Conservation (phyloP, 495 filamentous ascomycete genomes). For the Pseudoneurospora amorphoporcata region DNA sequence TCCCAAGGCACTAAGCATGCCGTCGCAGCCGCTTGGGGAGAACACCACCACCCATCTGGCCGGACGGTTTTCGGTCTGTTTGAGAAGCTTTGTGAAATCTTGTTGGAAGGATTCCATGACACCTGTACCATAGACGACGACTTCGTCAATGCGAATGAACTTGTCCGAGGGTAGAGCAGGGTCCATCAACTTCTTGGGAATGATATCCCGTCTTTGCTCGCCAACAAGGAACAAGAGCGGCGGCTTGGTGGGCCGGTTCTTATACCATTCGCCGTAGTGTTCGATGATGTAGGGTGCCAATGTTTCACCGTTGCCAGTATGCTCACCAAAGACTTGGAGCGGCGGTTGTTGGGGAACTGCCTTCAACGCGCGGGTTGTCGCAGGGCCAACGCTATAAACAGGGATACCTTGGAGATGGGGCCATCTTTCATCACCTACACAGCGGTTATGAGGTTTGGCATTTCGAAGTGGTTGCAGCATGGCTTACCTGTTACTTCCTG, state of each 20-base stretch:
- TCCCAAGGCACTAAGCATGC: conserved; percentile 60
- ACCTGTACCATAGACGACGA: conserved; percentile 76
- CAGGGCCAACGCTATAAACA: conserved; percentile 87
- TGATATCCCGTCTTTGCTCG: conserved; percentile 76
- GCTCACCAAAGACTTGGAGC: conserved; percentile 57
- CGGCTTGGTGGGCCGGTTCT: conserved; percentile 34
- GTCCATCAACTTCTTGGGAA: conserved; percentile 65
- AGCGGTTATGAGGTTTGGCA: background rate
- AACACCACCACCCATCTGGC: conserved; percentile 84
- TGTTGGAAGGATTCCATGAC: conserved; percentile 64
- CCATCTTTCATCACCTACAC: conserved; percentile 23
- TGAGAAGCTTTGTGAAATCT: conserved; percentile 44
- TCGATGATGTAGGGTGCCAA: conserved; percentile 67
- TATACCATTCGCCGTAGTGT: conserved; percentile 48
- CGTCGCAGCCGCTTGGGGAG: conserved; percentile 78
- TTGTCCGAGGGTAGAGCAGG: conserved; percentile 25
- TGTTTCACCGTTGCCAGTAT: conserved; percentile 72
- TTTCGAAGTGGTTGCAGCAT: conserved; percentile 5
- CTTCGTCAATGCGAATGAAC: conserved; percentile 58
- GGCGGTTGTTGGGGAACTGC: conserved; percentile 40
- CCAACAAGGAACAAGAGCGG: conserved; percentile 78
- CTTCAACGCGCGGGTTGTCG: conserved; percentile 64
- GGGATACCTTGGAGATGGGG: conserved; percentile 44
- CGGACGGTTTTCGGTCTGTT: conserved; percentile 26
- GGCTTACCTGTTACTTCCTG: conserved; percentile 31